Conservation (phyloP, 208 protist species). For the Herpetomonas muscarum region DNA sequence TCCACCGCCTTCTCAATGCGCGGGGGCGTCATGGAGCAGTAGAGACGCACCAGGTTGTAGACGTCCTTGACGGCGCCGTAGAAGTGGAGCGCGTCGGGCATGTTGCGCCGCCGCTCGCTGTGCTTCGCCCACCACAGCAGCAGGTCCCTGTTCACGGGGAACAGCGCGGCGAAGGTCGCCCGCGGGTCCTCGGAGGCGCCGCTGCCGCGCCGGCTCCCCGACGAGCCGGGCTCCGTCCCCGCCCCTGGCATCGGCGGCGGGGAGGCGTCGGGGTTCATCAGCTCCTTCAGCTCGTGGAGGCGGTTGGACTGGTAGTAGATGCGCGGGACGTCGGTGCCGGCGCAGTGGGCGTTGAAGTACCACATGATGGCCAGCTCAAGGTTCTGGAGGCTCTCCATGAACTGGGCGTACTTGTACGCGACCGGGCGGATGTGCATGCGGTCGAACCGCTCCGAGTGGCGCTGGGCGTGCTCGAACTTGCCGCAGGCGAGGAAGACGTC, state of each 20-base stretch:
- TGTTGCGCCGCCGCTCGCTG: constrained; percentile 82
- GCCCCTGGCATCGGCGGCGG: not conserved
- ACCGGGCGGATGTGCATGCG: constrained; percentile 91
- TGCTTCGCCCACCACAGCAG: constrained; percentile 92
- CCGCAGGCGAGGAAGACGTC: constrained; percentile 90
- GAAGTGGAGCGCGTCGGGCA: constrained; percentile 87
- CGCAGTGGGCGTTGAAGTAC: constrained; percentile 91
- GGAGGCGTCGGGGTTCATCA: constrained; percentile 44
- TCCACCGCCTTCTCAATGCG: constrained; percentile 85
- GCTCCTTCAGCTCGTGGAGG: constrained; percentile 81
- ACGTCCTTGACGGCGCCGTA: constrained; percentile 89
- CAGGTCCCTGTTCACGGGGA: constrained; percentile 72
- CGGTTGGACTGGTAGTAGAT: constrained; percentile 89
- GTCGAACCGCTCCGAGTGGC: constrained; percentile 87
- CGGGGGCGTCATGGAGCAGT: constrained; percentile 69
- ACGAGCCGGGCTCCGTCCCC: not conserved
- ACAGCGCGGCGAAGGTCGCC: constrained; percentile 52
- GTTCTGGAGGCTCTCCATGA: constrained; percentile 93
- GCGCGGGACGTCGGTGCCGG: constrained; percentile 89
- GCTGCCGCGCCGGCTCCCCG: constrained; percentile 9
- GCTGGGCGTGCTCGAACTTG: constrained; percentile 93
- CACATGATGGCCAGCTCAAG: constrained; percentile 86
- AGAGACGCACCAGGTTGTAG: constrained; percentile 89
- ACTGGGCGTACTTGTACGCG: constrained; percentile 93
- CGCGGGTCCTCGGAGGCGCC: constrained; percentile 19